phyloP scores from a whole-genome alignment of 2,329 filamentous ascomycete genomes.

The Clonostachys solani region DNA sequence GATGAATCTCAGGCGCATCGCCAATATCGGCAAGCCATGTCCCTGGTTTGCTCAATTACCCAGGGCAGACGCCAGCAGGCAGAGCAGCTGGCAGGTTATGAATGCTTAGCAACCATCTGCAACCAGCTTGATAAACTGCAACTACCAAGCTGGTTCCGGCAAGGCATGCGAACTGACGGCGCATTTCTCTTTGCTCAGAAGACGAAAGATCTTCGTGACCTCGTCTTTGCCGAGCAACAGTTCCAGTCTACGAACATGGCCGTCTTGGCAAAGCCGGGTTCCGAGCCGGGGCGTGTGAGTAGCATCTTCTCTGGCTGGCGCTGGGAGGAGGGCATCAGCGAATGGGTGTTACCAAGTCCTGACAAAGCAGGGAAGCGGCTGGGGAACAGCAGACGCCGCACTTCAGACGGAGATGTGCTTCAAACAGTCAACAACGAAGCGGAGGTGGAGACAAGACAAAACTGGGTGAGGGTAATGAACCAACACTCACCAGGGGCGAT shows the following conservation, averaged over 20 bases:
- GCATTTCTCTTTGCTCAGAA: slow-evolving; percentile 48
- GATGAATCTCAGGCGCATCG: slow-evolving; percentile 1
- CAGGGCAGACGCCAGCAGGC: slow-evolving; percentile 39
- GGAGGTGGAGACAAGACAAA: too few relatives aligned
- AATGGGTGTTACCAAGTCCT: slow-evolving; percentile 16
- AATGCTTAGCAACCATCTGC: slow-evolving; percentile 33
- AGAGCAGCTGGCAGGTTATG: slow-evolving; percentile 23
- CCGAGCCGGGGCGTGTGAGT: slow-evolving; percentile 1
- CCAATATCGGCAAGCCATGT: slow-evolving; percentile 20
- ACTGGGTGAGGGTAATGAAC: too few relatives aligned
- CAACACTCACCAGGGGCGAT: too few relatives aligned
- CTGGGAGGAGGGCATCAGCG: slow-evolving; percentile 35
- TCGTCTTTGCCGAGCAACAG: slow-evolving; percentile 43
- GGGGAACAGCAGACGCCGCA: too few relatives aligned
- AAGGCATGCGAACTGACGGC: slow-evolving; percentile 35
- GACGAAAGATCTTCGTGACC: slow-evolving; percentile 47
- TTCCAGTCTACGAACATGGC: neutral
- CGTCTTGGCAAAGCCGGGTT: too few relatives aligned
- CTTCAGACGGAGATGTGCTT: too few relatives aligned
- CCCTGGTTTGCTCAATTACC: slow-evolving; percentile 39
- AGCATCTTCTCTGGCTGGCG: slow-evolving; percentile 27
- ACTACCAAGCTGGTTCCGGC: slow-evolving; percentile 22
- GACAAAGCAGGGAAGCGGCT: too few relatives aligned
- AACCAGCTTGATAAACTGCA: slow-evolving; percentile 27
- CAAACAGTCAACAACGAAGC: too few relatives aligned